Evolutionary conservation across 208 protist genomes (phyloP).

Genomic region (Naegleria fowleri): DNA sequence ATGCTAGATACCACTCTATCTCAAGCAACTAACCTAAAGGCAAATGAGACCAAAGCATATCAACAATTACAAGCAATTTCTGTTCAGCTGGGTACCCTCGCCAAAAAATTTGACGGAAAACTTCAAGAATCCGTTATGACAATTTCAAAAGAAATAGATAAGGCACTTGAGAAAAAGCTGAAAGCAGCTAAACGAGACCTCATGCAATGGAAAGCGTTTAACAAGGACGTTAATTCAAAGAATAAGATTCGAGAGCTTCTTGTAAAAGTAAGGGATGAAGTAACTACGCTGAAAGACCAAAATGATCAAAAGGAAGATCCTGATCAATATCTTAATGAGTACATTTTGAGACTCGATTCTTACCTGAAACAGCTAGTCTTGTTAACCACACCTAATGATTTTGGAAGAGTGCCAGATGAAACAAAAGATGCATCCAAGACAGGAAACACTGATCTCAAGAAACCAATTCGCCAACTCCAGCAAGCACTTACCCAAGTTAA

Average conservation of each 20-base stretch:
- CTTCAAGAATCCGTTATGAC: neutral
- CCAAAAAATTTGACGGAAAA: neutral
- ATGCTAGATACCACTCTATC: neutral
- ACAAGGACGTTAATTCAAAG: neutral
- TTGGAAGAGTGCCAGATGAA: neutral
- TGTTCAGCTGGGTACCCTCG: neutral
- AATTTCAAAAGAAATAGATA: neutral
- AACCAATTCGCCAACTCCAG: neutral
- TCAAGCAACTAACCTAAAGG: neutral
- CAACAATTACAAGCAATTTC: neutral
- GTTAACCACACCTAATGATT: neutral
- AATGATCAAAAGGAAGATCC: neutral
- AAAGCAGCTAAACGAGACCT: neutral
- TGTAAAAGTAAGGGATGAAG: neutral
- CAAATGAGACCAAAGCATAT: neutral
- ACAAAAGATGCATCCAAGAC: neutral
- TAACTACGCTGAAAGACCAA: neutral
- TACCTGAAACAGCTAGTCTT: neutral
- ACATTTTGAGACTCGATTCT: neutral
- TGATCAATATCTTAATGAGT: neutral
- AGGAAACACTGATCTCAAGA: neutral
- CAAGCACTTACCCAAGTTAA: neutral
- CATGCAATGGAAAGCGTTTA: neutral
- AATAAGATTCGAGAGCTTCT: neutral
- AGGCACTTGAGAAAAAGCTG: neutral